Base-by-base conservation (phyloP, 192 early-diverging fungal species). In the Gaertneriomyces sp. region DNA sequence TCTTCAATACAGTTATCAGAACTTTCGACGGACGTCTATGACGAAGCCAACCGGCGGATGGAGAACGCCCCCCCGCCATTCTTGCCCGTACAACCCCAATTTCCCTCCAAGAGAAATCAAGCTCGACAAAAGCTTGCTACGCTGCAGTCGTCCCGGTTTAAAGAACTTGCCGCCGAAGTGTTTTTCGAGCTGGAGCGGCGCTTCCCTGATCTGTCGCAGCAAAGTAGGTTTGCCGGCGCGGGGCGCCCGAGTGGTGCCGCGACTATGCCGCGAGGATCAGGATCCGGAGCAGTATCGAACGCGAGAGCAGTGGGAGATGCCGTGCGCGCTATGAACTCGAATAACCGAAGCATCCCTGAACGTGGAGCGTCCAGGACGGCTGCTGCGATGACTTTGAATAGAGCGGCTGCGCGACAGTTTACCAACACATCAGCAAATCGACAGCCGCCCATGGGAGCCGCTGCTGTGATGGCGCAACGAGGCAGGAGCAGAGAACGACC, bases 121-220 rank as follows among this genome's bases (percentile, higher is more conserved):
- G 96, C 96, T 2, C 87, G 96, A 40, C 95, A 95, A 63, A 98
- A 98, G 71, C 84, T 98, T 7, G 92, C 94, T 12, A 94, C 94
- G 1, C 79, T 98, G 11, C 89, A 88, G 17, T 77, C 74, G 58
- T 63, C 79, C 64, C 86, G 91, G 58, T 98, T 97, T 80, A 90
- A 92, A 66, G 95, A 98, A 67, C 78, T 98, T 16, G 91, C 92
- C 6, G 87, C 85, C 63, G 94, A 96, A 74, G 89, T 98, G 12
- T 91, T 88, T 70, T 72, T 60, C 39, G 76, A 82, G 53, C 53
- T 82, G 38, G 81, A 79, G 42, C 60, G 71, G 20, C 53, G 81
- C 16, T 76, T 54, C 19, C 72, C 63, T 47, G 14, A 49, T 17
- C 9, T 63, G 12, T 43, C 25, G n/a, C 39, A 60, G 65, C 61